phyloP scores from a whole-genome alignment of 2,329 filamentous ascomycete species.

The Aureobasidium sp. region DNA sequence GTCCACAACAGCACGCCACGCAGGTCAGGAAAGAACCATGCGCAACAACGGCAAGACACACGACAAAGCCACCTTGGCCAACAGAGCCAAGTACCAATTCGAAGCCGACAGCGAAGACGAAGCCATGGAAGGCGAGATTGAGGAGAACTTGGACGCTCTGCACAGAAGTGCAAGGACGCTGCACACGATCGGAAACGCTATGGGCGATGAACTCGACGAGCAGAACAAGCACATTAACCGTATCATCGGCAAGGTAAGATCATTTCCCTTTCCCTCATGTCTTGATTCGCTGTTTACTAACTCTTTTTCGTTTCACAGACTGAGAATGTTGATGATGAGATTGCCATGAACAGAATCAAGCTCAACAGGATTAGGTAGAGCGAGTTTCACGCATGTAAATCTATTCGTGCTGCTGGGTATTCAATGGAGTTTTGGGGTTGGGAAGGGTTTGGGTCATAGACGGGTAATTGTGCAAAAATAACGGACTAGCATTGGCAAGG shows the following conservation, averaged over 20 bases:
- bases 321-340: slow-evolving; percentile 73
- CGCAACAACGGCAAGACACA: slow-evolving; percentile 36
- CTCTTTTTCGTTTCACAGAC: slow-evolving; percentile 41
- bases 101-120: slow-evolving; percentile 66
- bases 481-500: background rate
- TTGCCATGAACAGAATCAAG: slow-evolving; percentile 66
- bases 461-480: slow-evolving; percentile 9
- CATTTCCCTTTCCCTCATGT: background rate
- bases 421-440: background rate
- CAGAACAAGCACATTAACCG: slow-evolving; percentile 72
- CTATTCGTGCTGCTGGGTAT: background rate
- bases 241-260: slow-evolving; percentile 63
- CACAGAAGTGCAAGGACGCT: slow-evolving; percentile 56
- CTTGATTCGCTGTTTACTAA: background rate
- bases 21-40: slow-evolving; percentile 52
- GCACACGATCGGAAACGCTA: slow-evolving; percentile 64
- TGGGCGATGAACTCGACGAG: slow-evolving; percentile 63
- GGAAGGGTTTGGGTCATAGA: background rate
- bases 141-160: slow-evolving; percentile 50
- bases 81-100: slow-evolving; percentile 66
- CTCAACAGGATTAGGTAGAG: slow-evolving; percentile 52
- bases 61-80: slow-evolving; percentile 47
- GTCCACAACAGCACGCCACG: slow-evolving; percentile 46
- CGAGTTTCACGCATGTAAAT: background rate
- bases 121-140: slow-evolving; percentile 45